Evolutionary conservation across 805 yeast species (phyloP), one percentile per base, ranked within the genome.

Genomic region (Grigorovia humatica): DNA sequence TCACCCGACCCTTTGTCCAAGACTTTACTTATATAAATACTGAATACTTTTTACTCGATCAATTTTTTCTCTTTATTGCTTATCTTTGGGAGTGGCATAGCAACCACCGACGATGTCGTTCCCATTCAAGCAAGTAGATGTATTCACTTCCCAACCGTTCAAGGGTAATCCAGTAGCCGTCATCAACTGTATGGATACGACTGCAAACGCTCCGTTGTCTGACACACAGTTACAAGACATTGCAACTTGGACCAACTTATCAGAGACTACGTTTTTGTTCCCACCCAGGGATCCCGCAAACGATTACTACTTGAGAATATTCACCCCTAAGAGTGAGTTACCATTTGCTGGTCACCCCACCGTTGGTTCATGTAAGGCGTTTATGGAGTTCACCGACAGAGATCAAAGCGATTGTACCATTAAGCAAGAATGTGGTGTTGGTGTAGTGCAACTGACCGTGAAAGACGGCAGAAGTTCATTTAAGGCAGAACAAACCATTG

Each of bases 331-430:
- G 2, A 43, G 46, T 2, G 84, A 80, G 56, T 59, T 80, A 23
- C 81, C 82, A 8, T 80, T 80, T 67, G 84, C 85, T 1, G 85
- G 85, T 6, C 85, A 80, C 56, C 85, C 85, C 2, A 80, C 82
- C 0, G 56, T 80, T 35, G 85, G 84, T 4, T 66, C 80, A 1
- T 71, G 75, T 46, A 67, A 63, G 57, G 80, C 80, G 0, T 66
- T 69, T n/a, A 49, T 75, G 19, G 76, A 77, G 54, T 65, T 67
- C 18, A 64, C 70, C 4, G 12, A 32, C 29, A 30, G 32, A 18
- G 38, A 30, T 7, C 61, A 57, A 2, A 63, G 66, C 8, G 54
- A 52, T 5, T 40, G 46, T 29, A 56, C 59, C 12, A 44, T 74
- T 5, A 51, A 63, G 23, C 81, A 77, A 59, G 74, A 77, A 53